Base-by-base conservation (phyloP, 2,329 filamentous ascomycete genomes). In the Pseudocercospora crystallina region DNA sequence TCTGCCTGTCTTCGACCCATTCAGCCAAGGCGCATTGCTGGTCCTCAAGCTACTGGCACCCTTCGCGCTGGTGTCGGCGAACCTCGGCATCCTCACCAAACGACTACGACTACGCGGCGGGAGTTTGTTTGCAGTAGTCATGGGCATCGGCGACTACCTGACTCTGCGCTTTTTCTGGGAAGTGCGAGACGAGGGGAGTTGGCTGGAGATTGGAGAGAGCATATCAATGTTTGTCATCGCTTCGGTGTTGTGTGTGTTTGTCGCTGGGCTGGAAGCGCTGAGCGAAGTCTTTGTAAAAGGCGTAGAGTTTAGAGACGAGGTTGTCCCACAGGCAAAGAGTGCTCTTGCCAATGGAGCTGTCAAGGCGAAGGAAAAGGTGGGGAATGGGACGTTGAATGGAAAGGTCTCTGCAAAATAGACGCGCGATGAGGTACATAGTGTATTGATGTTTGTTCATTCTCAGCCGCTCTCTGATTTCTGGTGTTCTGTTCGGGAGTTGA, bases 161-260 rank as follows among this genome's bases (percentile, higher is more conserved):
- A 97, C 94, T 3, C 78, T 99, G 45, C 89, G 94, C 64, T 99
- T 99, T 76, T 99, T 99, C 73, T 99, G 89, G 84, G 89, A 96
- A 63, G 94, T 99, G 39, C 88, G 87, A 64, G 94, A 99, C 62
- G 94, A 99, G 68, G 94, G 94, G 0, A 94, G 87, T 15, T 99
- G 94, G 94, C 74, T 99, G 53, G 94, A 99, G 68, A 99, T 99
- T 67, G 94, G 94, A 30, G 95, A 90, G 26, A 96, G 90, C 3
- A 99, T 99, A 60, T 95, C 84, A 65, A 91, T 97, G 69, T 99
- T 97, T 71, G 84, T 85, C 54, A 97, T 99, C 73, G 92, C 90
- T 13, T 96, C 90, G 70, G 70, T 89, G 61, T 67, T 97, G 38
- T 94, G 90, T 61, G 85, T 95, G 8, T 99, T 99, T 73, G 90